Base-by-base conservation (phyloP, 192 early-diverging fungal genomes). In the Backusella macrospora region DNA sequence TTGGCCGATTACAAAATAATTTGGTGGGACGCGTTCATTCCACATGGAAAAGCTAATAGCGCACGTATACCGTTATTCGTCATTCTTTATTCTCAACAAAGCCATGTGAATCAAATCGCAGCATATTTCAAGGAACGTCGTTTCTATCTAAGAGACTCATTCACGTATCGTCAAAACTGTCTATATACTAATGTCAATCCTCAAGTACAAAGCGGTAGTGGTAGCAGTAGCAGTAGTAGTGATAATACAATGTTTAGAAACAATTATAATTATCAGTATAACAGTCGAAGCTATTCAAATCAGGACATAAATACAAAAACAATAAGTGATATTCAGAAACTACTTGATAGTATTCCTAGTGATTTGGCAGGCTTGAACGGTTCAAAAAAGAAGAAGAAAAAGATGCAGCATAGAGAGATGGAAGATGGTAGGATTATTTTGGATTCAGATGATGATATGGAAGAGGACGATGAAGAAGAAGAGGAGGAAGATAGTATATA, bases 21-120 rank as follows among this genome's bases (percentile, higher is more conserved):
- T 38, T 82, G 80, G 80, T 76, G 76, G 73, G 80, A 82, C 26
- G 77, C 74, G 4, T 67, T 78, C 16, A 78, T 82, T 76, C 80
- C 80, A 21, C 47, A 71, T 6, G 68, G 59, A 46, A 78, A 76
- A 45, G 52, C 65, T 0, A 81, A 72, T 23, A 39, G 49, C 9
- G 38, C 67, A 23, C 80, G 76, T 6, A 69, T 70, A 6, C 80
- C 80, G 16, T 29, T 81, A 1, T 78, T 45, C 40, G 74, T 81
- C 12, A 78, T 81, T 46, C 38, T 81, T 1, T 81, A 81, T 55
- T 74, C 76, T 10, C 62, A 21, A 65, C 76, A 14, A 49, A 52
- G 10, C 48, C 42, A 16, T n/a, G 55, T 4, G 64, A 71, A 16
- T 34, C 52, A 12, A 4, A 46, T 81, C 9, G 26, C 45, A 7